These are phyloP conservation scores for Elsinoe fawcettii DNA, from an alignment of 2,329 filamentous ascomycete species.

Conservation along the genomic window DNA sequence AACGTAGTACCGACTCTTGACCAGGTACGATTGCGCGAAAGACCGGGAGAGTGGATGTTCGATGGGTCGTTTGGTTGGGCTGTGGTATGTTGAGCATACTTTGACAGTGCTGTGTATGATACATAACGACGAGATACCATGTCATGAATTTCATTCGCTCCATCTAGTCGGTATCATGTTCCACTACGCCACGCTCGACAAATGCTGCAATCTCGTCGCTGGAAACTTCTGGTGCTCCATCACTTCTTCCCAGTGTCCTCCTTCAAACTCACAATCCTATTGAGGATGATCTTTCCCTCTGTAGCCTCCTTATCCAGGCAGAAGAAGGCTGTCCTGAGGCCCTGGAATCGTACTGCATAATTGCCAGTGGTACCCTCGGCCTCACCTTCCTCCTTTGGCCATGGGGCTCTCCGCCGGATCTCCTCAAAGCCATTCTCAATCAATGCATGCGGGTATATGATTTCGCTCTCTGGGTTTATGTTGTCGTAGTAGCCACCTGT, in stretches of 20 bases:
- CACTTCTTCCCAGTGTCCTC: constrained; percentile 66
- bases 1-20: constrained; percentile 38
- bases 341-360: constrained; percentile 81
- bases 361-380: constrained; percentile 50
- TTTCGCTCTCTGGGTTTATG: constrained; percentile 75
- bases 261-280: constrained; percentile 86
- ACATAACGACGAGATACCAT: constrained; percentile 7
- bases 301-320: constrained; percentile 65
- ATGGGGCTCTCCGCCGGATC: constrained; percentile 63
- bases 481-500: constrained; percentile 76
- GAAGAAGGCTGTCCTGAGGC: constrained; percentile 81
- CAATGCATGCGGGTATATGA: constrained; percentile 68
- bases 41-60: constrained; percentile 32
- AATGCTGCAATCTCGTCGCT: background rate
- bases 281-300: constrained; percentile 74
- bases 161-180: background rate
- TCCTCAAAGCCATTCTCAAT: constrained; percentile 80
- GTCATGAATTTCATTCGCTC: constrained; percentile 13
- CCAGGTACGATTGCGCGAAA: constrained; percentile 35
- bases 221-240: background rate
- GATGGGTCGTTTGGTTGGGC: constrained; percentile 41
- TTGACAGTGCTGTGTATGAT: background rate
- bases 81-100: constrained; percentile 5
- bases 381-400: constrained; percentile 72
- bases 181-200: constrained; percentile 3